Evolutionary conservation across 495 filamentous ascomycete species (phyloP), one percentile per base, ranked within the genome.

Genomic region (Cercophora samala): DNA sequence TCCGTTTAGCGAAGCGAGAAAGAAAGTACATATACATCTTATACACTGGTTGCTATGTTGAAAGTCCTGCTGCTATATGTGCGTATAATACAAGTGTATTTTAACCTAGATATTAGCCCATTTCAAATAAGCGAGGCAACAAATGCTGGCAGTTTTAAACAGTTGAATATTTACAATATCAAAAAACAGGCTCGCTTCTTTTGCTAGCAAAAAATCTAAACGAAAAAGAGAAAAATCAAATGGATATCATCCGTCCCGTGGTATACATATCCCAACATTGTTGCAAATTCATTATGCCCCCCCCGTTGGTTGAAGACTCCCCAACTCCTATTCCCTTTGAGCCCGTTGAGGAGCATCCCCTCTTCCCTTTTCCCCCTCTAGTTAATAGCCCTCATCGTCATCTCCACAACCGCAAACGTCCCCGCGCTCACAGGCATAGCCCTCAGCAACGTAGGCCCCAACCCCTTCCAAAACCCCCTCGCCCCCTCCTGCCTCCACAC

Each of bases 341-440:
- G 18, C 60, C 25, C 26, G 60, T 37, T 62, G 60, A 62, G 29
- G 60, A 42, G 60, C 22, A 26, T 26, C 19, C 9, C 42, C 52
- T 22, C 52, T 46, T 37, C 37, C 32, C 24, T 23, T 64, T 23
- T 21, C 24, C 24, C 24, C 61, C n/a, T 58, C 56, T 46, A 84
- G 67, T 76, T 83, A 26, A 89, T 82, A 19, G 84, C 81, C 66
- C 86, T 74, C 85, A 87, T 85, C n/a, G 84, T 87, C 75, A 85
- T 79, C 77, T 89, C 86, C 52, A 85, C 86, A 76, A 94, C 92
- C 68, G 91, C 91, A 84, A 99, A 99, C 54, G 95, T 99, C 58
- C 94, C 94, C 22, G 95, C 95, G 72, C 91, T 94, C 29, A 99
- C 96, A 24, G 95, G 95, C 96, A 98, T 96, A 58, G 95, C 96